Percentiles rank a stretch among this genome's conserved stretches.
These are phyloP conservation scores for Diutina neorugosa DNA, from an alignment of 1,139 yeast species.

Conservation along the genomic window DNA sequence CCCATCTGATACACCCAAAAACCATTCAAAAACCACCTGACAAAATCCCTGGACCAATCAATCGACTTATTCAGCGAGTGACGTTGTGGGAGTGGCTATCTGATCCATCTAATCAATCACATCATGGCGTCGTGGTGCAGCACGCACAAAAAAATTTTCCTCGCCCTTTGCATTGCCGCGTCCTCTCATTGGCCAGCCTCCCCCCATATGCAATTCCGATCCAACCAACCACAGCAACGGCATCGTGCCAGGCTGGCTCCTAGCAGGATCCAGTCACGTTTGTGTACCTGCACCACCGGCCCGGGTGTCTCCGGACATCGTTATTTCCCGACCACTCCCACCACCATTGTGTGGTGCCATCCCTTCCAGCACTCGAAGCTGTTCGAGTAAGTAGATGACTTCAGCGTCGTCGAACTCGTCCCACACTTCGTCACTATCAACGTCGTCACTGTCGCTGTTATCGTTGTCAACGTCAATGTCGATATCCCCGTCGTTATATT, in stretches of 20 bases:
- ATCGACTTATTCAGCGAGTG: too few relatives aligned
- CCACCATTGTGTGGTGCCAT: too few relatives aligned
- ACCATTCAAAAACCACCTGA: too few relatives aligned
- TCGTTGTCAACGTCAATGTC: not conserved
- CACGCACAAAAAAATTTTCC: not conserved
- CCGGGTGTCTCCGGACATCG: too few relatives aligned
- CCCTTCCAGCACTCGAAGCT: not conserved
- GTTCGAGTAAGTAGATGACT: not conserved
- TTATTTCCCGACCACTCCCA: too few relatives aligned
- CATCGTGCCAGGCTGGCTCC: not conserved
- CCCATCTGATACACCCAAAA: too few relatives aligned
- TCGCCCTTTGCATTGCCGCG: not conserved
- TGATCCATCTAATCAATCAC: not conserved
- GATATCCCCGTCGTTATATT: not conserved
- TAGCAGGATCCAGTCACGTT: not conserved
- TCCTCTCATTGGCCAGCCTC: not conserved
- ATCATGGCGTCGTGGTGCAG: not conserved
- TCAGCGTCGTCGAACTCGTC: not conserved
- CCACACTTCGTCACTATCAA: conserved; percentile 3
- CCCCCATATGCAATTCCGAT: not conserved
- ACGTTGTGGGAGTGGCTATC: too few relatives aligned
- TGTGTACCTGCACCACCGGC: not conserved
- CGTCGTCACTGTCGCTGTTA: not conserved
- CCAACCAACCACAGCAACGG: not conserved
- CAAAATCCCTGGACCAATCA: too few relatives aligned